Evolutionary conservation across 2,329 filamentous ascomycete genomes (phyloP).

Genomic region (Penicillium sp.): DNA sequence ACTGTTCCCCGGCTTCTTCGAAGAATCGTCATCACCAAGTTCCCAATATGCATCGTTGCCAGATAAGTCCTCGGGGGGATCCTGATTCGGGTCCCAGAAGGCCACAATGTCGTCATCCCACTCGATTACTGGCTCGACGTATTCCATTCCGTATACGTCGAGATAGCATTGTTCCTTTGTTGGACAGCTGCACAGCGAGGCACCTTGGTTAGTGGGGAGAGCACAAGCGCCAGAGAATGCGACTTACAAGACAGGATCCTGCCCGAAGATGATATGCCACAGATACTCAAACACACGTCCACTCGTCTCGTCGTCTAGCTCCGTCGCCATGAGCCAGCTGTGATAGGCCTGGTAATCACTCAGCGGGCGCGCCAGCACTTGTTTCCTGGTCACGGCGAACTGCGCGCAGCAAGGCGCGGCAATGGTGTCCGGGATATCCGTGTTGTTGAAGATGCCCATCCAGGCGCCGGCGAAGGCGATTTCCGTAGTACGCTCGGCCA

Average conservation of each 20-base stretch:
- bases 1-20: too few species aligned
- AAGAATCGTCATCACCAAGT: too few species aligned
- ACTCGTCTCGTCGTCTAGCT: conserved; percentile 53
- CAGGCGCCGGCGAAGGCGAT: conserved; percentile 31
- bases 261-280: conserved; percentile 59
- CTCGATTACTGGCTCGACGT: too few species aligned
- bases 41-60: too few species aligned
- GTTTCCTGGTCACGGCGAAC: conserved; percentile 58
- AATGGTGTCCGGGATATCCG: conserved; percentile 49
- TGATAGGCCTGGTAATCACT: conserved; percentile 56
- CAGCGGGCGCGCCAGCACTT: conserved; percentile 49
- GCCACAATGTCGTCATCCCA: too few species aligned
- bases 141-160: conserved; percentile 32
- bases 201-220: neutral
- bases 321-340: conserved; percentile 57
- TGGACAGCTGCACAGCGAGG: conserved; percentile 24
- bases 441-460: conserved; percentile 30
- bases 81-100: too few species aligned
- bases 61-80: too few species aligned
- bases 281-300: conserved; percentile 62
- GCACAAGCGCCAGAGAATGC: neutral
- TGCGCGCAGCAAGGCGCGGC: conserved; percentile 63
- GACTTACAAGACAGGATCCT: conserved; percentile 41
- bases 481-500: conserved; percentile 21
- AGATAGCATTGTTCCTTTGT: conserved; percentile 25